Conservation (phyloP, 2,329 filamentous ascomycete genomes). For the Ophiosphaerella korrae region DNA sequence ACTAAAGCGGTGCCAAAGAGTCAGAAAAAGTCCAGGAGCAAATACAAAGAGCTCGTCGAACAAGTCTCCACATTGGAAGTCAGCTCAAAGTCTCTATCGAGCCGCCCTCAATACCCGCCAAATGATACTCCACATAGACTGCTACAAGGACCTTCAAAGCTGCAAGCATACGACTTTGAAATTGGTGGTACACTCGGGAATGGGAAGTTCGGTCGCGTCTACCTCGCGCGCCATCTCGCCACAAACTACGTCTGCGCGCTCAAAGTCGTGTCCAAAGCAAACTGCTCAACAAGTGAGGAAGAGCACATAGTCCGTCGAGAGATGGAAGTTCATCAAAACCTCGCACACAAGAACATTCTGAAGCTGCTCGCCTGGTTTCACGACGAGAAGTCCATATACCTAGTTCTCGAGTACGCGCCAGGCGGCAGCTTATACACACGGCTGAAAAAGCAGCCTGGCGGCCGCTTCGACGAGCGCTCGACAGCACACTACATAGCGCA, state of each 20-base stretch:
- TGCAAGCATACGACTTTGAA: constrained; percentile 74
- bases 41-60: not conserved
- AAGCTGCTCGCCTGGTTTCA: constrained; percentile 83
- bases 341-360: constrained; percentile 80
- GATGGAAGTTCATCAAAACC: constrained; percentile 83
- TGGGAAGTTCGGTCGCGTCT: constrained; percentile 82
- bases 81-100: not conserved
- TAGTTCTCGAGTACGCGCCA: constrained; percentile 81
- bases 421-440: constrained; percentile 83
- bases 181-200: constrained; percentile 81
- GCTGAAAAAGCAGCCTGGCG: constrained; percentile 75
- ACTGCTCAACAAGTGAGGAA: constrained; percentile 73
- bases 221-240: constrained; percentile 75
- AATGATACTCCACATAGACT: not conserved
- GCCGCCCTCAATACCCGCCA: not conserved
- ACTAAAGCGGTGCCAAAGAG: too few relatives aligned
- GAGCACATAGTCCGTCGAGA: constrained; percentile 82
- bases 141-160: not conserved
- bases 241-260: constrained; percentile 80
- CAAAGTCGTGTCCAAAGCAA: constrained; percentile 80
- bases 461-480: constrained; percentile 76
- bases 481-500: constrained; percentile 82
- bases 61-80: constrained; percentile 4
- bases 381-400: constrained; percentile 79
- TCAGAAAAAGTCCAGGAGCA: too few relatives aligned